These are phyloP conservation scores for Drechslerella coelobrocha DNA, from an alignment of 2,329 filamentous ascomycete species.

Conservation along the genomic window DNA sequence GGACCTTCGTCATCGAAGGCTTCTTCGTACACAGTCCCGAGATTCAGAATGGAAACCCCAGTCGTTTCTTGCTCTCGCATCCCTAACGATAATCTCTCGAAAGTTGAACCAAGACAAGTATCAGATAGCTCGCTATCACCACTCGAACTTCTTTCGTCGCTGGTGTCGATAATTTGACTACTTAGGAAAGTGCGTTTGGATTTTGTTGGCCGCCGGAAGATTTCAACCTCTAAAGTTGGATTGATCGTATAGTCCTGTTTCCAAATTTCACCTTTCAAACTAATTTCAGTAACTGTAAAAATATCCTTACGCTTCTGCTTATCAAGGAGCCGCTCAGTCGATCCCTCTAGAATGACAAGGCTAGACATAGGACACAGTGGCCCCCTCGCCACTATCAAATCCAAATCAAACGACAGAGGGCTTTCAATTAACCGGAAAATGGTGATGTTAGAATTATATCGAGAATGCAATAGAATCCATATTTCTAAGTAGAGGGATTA, in stretches of 20 bases:
- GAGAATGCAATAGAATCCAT: conserved; percentile 24
- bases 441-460: conserved; percentile 34
- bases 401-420: conserved; percentile 5
- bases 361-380: conserved; percentile 18
- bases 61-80: not conserved
- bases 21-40: conserved; percentile 14
- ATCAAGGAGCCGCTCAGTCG: conserved; percentile 4
- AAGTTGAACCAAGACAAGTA: conserved; percentile 29
- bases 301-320: conserved; percentile 6
- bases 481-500: conserved; percentile 9
- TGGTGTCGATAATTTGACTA: conserved; percentile 24
- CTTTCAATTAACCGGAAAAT: conserved; percentile 16
- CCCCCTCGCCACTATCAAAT: conserved; percentile 9
- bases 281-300: conserved; percentile 21
- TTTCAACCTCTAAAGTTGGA: conserved; percentile 12
- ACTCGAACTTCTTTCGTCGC: conserved; percentile 12
- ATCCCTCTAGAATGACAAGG: conserved; percentile 26
- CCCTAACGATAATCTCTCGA: conserved; percentile 28
- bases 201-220: conserved; percentile 20
- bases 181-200: conserved; percentile 15
- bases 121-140: not conserved
- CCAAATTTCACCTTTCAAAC: conserved; percentile 34
- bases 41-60: conserved; percentile 16
- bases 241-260: conserved; percentile 40
- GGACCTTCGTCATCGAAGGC: conserved; percentile 23